Conservation (phyloP, 208 protist species). For the Trypanosoma avium region DNA sequence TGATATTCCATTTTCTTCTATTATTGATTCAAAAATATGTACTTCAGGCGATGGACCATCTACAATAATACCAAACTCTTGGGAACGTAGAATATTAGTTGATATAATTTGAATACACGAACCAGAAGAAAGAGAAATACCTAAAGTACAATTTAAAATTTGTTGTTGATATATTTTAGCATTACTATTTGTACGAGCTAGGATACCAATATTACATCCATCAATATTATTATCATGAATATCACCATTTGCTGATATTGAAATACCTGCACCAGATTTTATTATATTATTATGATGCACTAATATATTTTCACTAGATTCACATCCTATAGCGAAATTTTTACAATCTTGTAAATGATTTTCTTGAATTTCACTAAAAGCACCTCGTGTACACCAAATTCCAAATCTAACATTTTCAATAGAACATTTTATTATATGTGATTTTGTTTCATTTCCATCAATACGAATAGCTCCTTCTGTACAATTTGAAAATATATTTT, state of each 20-base stretch:
- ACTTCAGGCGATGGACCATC: slow-evolving; percentile 18
- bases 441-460: slow-evolving; percentile 22
- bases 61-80: slow-evolving; percentile 32
- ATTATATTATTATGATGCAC: slow-evolving; percentile 20
- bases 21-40: slow-evolving; percentile 9
- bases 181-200: not conserved
- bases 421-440: slow-evolving; percentile 15
- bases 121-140: slow-evolving; percentile 19
- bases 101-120: slow-evolving; percentile 11
- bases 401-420: slow-evolving; percentile 20
- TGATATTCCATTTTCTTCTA: slow-evolving; percentile 22
- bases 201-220: slow-evolving; percentile 18
- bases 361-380: slow-evolving; percentile 1
- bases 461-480: slow-evolving; percentile 22
- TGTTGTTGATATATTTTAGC: slow-evolving; percentile 15
- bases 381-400: slow-evolving; percentile 6
- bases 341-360: slow-evolving; percentile 22
- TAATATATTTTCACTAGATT: not conserved
- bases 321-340: slow-evolving; percentile 15
- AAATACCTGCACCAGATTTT: slow-evolving; percentile 1
- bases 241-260: slow-evolving; percentile 13
- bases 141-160: slow-evolving; percentile 26
- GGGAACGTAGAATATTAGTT: slow-evolving; percentile 10
- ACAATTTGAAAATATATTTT: slow-evolving; percentile 24
- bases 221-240: slow-evolving; percentile 18